A percentile compares a stretch with the other conserved stretches of the same genome.
These are phyloP conservation scores for Calamus simplicifolius DNA, from an alignment of 176 grass and related monocot genomes.

Conservation along the genomic window DNA sequence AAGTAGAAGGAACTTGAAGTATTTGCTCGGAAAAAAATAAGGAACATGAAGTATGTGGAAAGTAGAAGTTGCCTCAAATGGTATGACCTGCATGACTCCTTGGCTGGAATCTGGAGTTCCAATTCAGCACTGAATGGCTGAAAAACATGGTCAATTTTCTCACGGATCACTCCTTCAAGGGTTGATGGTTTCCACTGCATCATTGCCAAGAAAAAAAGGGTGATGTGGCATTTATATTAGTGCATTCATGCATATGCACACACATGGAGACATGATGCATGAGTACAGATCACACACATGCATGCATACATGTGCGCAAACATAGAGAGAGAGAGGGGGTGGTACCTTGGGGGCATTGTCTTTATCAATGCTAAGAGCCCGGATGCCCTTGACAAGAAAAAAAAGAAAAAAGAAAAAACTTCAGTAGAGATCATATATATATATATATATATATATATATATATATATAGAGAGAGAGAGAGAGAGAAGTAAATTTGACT, in stretches of 20 bases:
- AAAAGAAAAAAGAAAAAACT: neutral
- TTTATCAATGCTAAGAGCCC: constrained; percentile 90
- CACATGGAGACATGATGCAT: neutral
- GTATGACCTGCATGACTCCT: constrained; percentile 58
- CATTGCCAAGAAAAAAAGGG: constrained; percentile 10
- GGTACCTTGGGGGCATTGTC: constrained; percentile 87
- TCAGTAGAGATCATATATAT: no score
- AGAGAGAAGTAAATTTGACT: no score
- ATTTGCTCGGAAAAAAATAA: neutral
- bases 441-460: no score
- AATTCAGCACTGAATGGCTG: constrained; percentile 55
- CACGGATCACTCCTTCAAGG: constrained; percentile 51
- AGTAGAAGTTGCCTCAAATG: neutral
- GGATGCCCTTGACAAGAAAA: constrained; percentile 55
- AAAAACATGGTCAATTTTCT: constrained; percentile 57
- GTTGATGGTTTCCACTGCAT: constrained; percentile 66
- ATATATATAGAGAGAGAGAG: no score
- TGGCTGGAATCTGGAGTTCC: constrained; percentile 57
- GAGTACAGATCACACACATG: neutral
- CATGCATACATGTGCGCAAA: no score
- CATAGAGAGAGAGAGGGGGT: no score
- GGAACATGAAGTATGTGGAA: neutral
- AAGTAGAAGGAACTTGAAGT: neutral
- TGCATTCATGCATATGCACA: neutral
- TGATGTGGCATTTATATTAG: no score